Evolutionary conservation across 129 eudicot species (phyloP).

Genomic region (Escallonia herrerae): DNA sequence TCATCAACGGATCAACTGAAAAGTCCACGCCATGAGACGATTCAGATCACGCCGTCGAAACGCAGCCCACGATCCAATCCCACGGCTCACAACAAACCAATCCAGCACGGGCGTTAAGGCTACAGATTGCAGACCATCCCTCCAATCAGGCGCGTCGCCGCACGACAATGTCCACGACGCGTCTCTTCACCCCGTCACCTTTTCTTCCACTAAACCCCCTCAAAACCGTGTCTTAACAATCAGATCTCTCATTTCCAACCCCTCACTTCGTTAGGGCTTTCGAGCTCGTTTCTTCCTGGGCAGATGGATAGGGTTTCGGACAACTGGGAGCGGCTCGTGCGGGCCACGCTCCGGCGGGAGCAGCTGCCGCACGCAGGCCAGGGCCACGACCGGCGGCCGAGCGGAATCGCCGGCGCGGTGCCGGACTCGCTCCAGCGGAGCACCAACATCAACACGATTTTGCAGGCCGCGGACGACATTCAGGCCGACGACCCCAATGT

Average conservation of each 20-base stretch:
- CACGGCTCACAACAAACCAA: neutral
- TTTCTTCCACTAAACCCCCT: neutral
- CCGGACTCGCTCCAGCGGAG: conserved; percentile 81
- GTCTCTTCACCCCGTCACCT: neutral
- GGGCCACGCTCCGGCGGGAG: conserved; percentile 60
- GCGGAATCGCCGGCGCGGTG: conserved; percentile 80
- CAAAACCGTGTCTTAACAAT: neutral
- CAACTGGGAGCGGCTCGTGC: conserved; percentile 82
- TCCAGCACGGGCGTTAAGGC: neutral
- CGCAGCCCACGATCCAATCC: neutral
- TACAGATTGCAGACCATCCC: neutral
- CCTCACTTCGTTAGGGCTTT: neutral
- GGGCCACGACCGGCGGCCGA: conserved; percentile 52
- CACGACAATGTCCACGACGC: conserved; percentile 11
- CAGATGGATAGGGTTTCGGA: conserved; percentile 50
- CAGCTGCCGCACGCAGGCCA: conserved; percentile 51
- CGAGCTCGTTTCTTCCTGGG: neutral
- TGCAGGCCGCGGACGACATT: conserved; percentile 91
- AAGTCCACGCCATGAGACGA: neutral
- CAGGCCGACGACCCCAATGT: conserved; percentile 82
- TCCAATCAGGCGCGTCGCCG: conserved; percentile 2
- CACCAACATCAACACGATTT: conserved; percentile 64
- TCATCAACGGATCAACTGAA: neutral
- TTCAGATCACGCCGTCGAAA: neutral
- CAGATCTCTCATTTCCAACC: neutral